Percentiles rank a stretch among this genome's conserved stretches.
These are phyloP conservation scores for Xylariaceae sp. DNA, from an alignment of 2,329 filamentous ascomycete genomes.

Conservation along the genomic window DNA sequence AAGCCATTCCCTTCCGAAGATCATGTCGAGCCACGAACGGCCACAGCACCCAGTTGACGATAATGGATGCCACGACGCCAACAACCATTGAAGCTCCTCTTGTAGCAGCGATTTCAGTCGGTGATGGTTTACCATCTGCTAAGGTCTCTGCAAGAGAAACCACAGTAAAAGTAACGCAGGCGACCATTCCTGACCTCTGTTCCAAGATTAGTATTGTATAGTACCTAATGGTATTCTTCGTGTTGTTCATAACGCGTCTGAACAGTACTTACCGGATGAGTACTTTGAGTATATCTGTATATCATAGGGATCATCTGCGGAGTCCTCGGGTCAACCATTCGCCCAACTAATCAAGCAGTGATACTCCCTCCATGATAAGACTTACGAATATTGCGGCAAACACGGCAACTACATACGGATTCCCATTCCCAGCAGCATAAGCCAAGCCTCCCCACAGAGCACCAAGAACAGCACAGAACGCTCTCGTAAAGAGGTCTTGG, in stretches of 20 bases:
- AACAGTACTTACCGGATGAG: conserved; percentile 47
- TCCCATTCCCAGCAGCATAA: conserved; percentile 48
- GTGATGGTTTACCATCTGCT: conserved; percentile 30
- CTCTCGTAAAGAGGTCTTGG: conserved; percentile 52
- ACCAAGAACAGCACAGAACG: conserved; percentile 46
- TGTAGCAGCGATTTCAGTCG: conserved; percentile 41
- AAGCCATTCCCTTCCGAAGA: conserved; percentile 50
- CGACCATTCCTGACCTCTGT: conserved; percentile 53
- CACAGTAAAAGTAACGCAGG: conserved; percentile 54
- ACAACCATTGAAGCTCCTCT: conserved; percentile 49
- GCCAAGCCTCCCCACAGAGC: conserved; percentile 52
- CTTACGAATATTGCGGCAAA: conserved; percentile 48
- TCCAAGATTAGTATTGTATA: conserved; percentile 1
- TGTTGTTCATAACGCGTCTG: no score
- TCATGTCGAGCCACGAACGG: conserved; percentile 59
- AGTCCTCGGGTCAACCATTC: conserved; percentile 1
- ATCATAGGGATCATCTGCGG: conserved; percentile 53
- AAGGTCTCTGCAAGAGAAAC: conserved; percentile 44
- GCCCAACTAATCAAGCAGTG: neutral
- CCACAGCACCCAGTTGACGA: conserved; percentile 59
- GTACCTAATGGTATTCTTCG: neutral
- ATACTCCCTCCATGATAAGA: neutral
- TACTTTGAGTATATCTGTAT: conserved; percentile 51
- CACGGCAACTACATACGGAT: conserved; percentile 50
- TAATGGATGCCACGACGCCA: conserved; percentile 49